phyloP scores from a whole-genome alignment of 768 basidiomycete species.

The Suillus fuscotomentosus region DNA sequence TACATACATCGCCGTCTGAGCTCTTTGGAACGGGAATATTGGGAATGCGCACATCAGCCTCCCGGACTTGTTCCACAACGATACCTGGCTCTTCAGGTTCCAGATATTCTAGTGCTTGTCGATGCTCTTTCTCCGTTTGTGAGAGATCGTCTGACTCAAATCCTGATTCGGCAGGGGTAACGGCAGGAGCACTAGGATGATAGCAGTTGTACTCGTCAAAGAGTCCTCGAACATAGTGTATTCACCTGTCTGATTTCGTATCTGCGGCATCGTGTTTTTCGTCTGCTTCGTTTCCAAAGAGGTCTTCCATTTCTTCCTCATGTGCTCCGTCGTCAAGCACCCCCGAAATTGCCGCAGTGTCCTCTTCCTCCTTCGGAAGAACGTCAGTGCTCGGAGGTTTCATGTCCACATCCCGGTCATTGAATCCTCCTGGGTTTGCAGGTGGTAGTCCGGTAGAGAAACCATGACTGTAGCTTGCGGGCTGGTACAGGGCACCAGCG shows the following conservation, averaged over 20 bases:
- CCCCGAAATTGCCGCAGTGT: conserved; percentile 8
- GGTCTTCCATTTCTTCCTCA: conserved; percentile 65
- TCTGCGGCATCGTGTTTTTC: conserved; percentile 29
- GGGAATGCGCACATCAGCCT: conserved; percentile 79
- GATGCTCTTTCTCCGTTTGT: conserved; percentile 50
- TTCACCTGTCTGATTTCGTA: conserved; percentile 50
- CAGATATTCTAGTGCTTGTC: conserved; percentile 76
- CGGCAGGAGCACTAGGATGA: conserved; percentile 36
- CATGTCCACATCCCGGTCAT: conserved; percentile 44
- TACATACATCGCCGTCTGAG: conserved; percentile 77
- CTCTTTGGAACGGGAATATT: conserved; percentile 81
- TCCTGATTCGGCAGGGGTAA: conserved; percentile 40
- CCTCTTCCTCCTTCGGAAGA: conserved; percentile 18
- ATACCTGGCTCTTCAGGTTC: conserved; percentile 71
- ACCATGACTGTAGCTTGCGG: conserved; percentile 21
- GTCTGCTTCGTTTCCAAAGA: conserved; percentile 74
- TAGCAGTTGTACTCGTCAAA: conserved; percentile 15
- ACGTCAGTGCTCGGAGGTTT: conserved; percentile 16
- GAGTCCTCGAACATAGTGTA: conserved; percentile 5
- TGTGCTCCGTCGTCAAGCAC: conserved; percentile 10
- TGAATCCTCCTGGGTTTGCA: conserved; percentile 7
- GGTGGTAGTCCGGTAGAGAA: conserved; percentile 13
- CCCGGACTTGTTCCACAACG: conserved; percentile 52
- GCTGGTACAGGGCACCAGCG: conserved; percentile 52
- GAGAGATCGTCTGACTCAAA: conserved; percentile 69